Evolutionary conservation across 2,329 filamentous ascomycete genomes (phyloP), one percentile per base, ranked within the genome.

Genomic region (Neophaeococcomyces aloes): DNA sequence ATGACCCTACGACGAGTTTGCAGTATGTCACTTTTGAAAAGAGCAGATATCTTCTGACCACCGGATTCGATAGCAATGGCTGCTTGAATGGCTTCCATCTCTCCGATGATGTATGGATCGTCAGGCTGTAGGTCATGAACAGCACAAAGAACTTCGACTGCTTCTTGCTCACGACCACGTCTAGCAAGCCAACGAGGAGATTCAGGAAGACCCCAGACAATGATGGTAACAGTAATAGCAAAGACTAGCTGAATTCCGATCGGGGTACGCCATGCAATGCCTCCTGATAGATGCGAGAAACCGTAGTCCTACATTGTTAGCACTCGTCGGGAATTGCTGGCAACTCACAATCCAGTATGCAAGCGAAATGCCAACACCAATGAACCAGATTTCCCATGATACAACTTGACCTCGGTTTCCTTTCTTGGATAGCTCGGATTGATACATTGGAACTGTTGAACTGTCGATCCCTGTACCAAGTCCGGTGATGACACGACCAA

Each of bases 401-500:
- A 27, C 23, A 27, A 27, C 10, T 5, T 10, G 23, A 27, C 23
- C 23, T 27, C 23, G 23, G 10, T 27, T 27, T 27, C 10, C 23
- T 27, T 27, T 27, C 10, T 27, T 27, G 5, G 23, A 27, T 27
- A 27, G 23, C 23, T 27, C 23, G 23, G 23, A 27, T 27, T 27
- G 23, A 27, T 27, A 27, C 23, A 27, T 27, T 27, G 23, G 23
- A 6, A 27, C 23, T 6, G 23, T 27, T 6, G 23, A 27, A 27
- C 29, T n/a, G 15, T 62, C 62, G 18, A 70, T 59, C 13, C 71
- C 71, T 51, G 71, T 71, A 1, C 70, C 69, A 45, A 74, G 62
- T 5, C 69, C 71, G 2, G 68, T 70, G 25, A 74, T 61, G 39
- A 69, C 65, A 17, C 70, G 63, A 13, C 68, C 69, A 17, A 70